Evolutionary conservation across 1,284 basidiomycete genomes (phyloP).

Genomic region (Cryptococcus sp.): DNA sequence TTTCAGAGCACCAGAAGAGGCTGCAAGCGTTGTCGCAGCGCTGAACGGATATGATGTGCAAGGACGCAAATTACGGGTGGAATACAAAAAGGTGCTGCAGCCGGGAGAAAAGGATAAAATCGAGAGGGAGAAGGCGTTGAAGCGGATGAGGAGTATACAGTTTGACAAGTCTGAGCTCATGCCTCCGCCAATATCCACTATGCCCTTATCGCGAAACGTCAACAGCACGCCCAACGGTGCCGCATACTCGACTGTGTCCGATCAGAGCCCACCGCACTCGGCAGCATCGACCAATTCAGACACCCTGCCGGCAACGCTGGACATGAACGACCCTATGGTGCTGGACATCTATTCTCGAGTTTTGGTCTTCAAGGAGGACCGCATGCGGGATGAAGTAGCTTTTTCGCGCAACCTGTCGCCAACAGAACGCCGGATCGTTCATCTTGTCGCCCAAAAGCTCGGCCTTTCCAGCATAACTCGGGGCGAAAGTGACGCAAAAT

Average conservation of each 20-base stretch:
- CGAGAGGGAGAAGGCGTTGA: slow-evolving; percentile 97
- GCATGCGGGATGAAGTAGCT: slow-evolving; percentile 94
- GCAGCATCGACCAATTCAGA: slow-evolving; percentile 34
- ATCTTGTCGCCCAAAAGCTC: slow-evolving; percentile 93
- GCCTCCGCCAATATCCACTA: slow-evolving; percentile 21
- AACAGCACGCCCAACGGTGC: slow-evolving; percentile 10
- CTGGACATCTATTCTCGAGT: slow-evolving; percentile 97
- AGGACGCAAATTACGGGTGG: slow-evolving; percentile 96
- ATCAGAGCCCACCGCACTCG: slow-evolving; percentile 59
- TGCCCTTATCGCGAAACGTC: slow-evolving; percentile 17
- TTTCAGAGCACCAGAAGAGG: slow-evolving; percentile 87
- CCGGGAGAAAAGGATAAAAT: slow-evolving; percentile 99
- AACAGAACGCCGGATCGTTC: slow-evolving; percentile 87
- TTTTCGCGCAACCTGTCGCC: slow-evolving; percentile 84
- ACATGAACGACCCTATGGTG: slow-evolving; percentile 92
- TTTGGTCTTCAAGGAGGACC: slow-evolving; percentile 95
- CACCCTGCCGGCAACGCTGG: slow-evolving; percentile 68
- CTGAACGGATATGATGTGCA: slow-evolving; percentile 81
- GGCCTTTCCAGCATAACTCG: slow-evolving; percentile 92
- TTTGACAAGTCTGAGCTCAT: slow-evolving; percentile 59
- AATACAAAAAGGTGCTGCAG: slow-evolving; percentile 99
- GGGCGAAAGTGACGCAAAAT: slow-evolving; percentile 87
- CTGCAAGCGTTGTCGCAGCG: slow-evolving; percentile 92
- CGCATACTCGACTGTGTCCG: slow-evolving; percentile 18
- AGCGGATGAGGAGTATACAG: slow-evolving; percentile 96